phyloP scores from a whole-genome alignment of 2,329 filamentous ascomycete species.

The Ceratocystiopsis brevicomis region DNA sequence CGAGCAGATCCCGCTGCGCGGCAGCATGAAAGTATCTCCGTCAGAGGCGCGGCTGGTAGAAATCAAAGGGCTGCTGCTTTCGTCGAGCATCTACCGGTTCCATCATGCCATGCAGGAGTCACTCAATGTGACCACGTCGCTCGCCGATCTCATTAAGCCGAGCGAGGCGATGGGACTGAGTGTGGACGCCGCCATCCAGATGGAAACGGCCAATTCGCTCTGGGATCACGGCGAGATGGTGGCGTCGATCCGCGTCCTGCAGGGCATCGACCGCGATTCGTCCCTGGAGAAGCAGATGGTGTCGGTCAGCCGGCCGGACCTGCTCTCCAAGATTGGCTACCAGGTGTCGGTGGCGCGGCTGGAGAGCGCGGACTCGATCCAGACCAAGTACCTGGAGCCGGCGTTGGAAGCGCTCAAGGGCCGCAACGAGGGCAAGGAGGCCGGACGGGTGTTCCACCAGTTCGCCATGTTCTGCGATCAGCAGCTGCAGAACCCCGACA shows the following conservation, averaged over 20 bases:
- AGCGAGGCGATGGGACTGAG: constrained; percentile 54
- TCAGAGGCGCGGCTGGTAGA: constrained; percentile 52
- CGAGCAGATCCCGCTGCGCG: constrained; percentile 44
- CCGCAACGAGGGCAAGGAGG: constrained; percentile 47
- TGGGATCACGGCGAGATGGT: constrained; percentile 90
- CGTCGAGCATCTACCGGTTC: constrained; percentile 56
- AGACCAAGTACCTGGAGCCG: constrained; percentile 66
- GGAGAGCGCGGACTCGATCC: constrained; percentile 79
- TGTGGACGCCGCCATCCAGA: constrained; percentile 56
- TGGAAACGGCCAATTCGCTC: constrained; percentile 73
- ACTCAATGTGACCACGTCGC: constrained; percentile 62
- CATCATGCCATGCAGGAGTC: constrained; percentile 76
- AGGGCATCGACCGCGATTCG: constrained; percentile 45
- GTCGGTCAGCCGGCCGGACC: constrained; percentile 51
- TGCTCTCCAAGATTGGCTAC: constrained; percentile 74
- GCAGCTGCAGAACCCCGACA: constrained; percentile 73
- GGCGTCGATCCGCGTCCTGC: constrained; percentile 74
- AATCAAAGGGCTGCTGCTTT: constrained; percentile 55
- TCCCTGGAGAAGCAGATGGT: constrained; percentile 51
- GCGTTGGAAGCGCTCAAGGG: constrained; percentile 67
- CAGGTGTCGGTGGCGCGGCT: constrained; percentile 78
- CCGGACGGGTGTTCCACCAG: constrained; percentile 79
- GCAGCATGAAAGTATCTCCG: constrained; percentile 39
- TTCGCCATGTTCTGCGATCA: constrained; percentile 92
- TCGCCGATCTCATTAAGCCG: constrained; percentile 56